Evolutionary conservation across 805 yeast species (phyloP), one percentile per base, ranked within the genome.

Genomic region (Pichia cabralensis): DNA sequence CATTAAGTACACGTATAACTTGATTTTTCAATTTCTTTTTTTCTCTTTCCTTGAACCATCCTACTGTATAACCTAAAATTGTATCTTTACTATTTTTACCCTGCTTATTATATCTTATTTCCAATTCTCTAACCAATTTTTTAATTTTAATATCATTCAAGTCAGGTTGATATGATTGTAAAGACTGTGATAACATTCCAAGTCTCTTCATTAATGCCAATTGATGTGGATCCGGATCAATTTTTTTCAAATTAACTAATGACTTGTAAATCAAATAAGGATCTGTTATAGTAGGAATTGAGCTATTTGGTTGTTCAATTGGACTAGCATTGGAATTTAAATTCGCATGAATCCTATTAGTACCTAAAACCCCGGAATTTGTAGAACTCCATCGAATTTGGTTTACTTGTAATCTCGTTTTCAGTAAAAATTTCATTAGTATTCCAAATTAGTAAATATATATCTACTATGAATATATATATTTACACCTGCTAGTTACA

Each of bases 161-260:
- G 4, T 74, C 66, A 0, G 86, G 84, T 3, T 45, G 46, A 50
- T 80, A 80, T 46, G 75, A 79, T 24, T 68, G 61, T 75, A 77
- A 11, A 75, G 56, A 45, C 68, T 74, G 42, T 74, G 86, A 41
- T 76, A 68, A 52, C 74, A 79, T 22, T 69, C 65, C 47, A 76
- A 79, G 2, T 71, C 73, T 25, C 83, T 56, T n/a, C 71, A 56
- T 49, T 74, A 86, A 11, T 58, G 61, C 26, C 60, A 75, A 53
- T 49, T 80, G 88, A n/a, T 61, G 60, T 16, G 64, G 69, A 46
- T 80, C 86, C 18, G 64, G 62, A 33, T 64, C 56, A 8, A 80
- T 52, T 2, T 66, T 37, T 3, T 83, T 83, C 29, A 62, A 58
- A 2, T 59, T 46, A 1, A 78, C 67, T 35, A 70, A 65, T 40